Evolutionary conservation across 2,329 filamentous ascomycete genomes (phyloP).

Genomic region (Xylaria sp.): DNA sequence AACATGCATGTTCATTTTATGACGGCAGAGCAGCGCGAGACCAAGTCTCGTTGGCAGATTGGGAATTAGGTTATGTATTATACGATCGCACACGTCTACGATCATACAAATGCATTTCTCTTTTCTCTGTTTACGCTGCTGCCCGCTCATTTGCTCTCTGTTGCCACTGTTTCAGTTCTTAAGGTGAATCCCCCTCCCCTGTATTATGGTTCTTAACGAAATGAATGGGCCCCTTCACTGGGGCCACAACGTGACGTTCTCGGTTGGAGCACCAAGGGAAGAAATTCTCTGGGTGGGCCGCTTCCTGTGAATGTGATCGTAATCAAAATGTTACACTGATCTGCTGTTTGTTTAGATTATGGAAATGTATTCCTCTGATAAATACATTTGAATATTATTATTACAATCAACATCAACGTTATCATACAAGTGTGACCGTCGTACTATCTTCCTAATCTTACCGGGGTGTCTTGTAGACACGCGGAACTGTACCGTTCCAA

Average conservation of each 20-base stretch:
- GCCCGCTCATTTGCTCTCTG: constrained; percentile 14
- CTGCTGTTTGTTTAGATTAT: neutral
- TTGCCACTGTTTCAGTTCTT: neutral
- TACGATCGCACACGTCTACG: constrained; percentile 21
- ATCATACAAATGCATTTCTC: constrained; percentile 22
- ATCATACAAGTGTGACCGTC: too few species aligned
- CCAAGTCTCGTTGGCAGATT: neutral
- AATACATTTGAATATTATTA: neutral
- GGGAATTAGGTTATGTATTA: constrained; percentile 23
- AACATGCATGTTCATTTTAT: constrained; percentile 1
- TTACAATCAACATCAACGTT: neutral
- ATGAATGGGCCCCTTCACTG: neutral
- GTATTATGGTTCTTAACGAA: neutral
- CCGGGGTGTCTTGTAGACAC: neutral
- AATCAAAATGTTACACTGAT: neutral
- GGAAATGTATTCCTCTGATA: neutral
- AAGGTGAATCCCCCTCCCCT: constrained; percentile 23
- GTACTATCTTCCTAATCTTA: neutral
- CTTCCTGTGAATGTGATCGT: neutral
- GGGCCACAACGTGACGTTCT: constrained; percentile 16
- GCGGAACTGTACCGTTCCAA: neutral
- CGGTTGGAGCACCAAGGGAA: neutral
- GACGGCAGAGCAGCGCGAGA: constrained; percentile 5
- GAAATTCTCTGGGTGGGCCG: neutral
- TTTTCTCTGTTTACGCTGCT: constrained; percentile 22